Base-by-base conservation (phyloP, 2,329 filamentous ascomycete genomes). In the Paecilomyces niveus region DNA sequence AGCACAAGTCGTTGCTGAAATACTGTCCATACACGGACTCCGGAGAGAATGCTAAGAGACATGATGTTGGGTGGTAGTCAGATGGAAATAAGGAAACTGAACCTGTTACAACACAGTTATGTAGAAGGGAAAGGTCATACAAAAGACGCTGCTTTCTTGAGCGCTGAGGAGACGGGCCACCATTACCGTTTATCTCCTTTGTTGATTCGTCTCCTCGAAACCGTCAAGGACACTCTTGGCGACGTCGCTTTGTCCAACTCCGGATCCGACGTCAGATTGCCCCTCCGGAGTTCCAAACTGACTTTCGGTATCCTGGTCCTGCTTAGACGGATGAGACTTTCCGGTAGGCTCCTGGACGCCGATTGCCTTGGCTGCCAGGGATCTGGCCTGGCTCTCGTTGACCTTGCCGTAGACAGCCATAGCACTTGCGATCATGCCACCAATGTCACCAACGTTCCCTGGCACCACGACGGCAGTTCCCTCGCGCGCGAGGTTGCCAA, bases 351-450 rank as follows among this genome's bases (percentile, higher is more conserved):
- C 62, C 35, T 71, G 62, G 18, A 68, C 62, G 45, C 68, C 67
- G 54, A 74, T 67, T 10, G 70, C 58, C 61, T 76, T 74, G 21
- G 74, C 68, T 13, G 74, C 74, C 74, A 89, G 81, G 10, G 81
- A 80, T 71, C 84, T 88, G 26, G 85, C 84, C 75, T 96, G 91
- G 0, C 87, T 85, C 68, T 93, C 85, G 66, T 86, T 91, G 52
- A 99, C 90, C 74, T 96, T 97, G 59, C 93, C 91, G 73, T 96
- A 99, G 18, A 99, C 92, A 57, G 92, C 89, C 81, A 99, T 87
- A 1, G 92, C 94, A 18, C 90, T 95, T 45, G 94, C 92, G 73
- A 99, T 97, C 92, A 99, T 96, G 65, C 90, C 86, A 57, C 91
- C 89, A 66, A 99, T 92, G 72, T 99, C 94, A 61, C 94, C 94